phyloP scores from a whole-genome alignment of 352 stramenopile genomes.

The Phytophthora colocasiae region DNA sequence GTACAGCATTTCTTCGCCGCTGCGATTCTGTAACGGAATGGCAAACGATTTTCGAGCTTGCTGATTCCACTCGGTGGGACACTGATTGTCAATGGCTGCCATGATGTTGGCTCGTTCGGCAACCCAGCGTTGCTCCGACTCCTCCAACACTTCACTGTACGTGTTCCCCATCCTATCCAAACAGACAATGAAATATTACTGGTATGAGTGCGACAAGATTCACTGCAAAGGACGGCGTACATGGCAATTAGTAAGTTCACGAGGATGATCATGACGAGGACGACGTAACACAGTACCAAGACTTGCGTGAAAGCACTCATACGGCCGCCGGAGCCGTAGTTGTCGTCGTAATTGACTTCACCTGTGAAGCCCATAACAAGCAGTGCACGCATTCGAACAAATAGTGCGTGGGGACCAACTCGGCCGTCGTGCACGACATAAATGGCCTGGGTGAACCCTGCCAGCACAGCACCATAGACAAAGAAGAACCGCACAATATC shows the following conservation, averaged over 20 bases:
- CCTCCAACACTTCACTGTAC: slow-evolving; percentile 64
- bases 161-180: slow-evolving; percentile 68
- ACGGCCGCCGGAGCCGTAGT: slow-evolving; percentile 44
- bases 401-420: slow-evolving; percentile 31
- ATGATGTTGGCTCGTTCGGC: slow-evolving; percentile 77
- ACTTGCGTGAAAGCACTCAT: slow-evolving; percentile 60
- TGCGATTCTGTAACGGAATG: slow-evolving; percentile 46
- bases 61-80: slow-evolving; percentile 41
- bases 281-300: slow-evolving; percentile 65
- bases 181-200: slow-evolving; percentile 1
- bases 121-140: slow-evolving; percentile 67
- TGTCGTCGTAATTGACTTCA: slow-evolving; percentile 72
- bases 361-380: slow-evolving; percentile 65
- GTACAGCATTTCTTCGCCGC: slow-evolving; percentile 48
- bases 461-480: slow-evolving; percentile 62
- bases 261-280: slow-evolving; percentile 73
- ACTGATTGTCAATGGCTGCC: slow-evolving; percentile 63
- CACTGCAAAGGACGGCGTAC: slow-evolving; percentile 21
- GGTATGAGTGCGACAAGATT: background rate
- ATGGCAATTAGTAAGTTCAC: slow-evolving; percentile 76
- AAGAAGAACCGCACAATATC: slow-evolving; percentile 69
- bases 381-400: slow-evolving; percentile 58
- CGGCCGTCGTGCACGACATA: slow-evolving; percentile 64
- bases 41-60: slow-evolving; percentile 47
- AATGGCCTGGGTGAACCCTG: slow-evolving; percentile 60